phyloP scores from a whole-genome alignment of 106 monocot species.

The Allium cepa region DNA sequence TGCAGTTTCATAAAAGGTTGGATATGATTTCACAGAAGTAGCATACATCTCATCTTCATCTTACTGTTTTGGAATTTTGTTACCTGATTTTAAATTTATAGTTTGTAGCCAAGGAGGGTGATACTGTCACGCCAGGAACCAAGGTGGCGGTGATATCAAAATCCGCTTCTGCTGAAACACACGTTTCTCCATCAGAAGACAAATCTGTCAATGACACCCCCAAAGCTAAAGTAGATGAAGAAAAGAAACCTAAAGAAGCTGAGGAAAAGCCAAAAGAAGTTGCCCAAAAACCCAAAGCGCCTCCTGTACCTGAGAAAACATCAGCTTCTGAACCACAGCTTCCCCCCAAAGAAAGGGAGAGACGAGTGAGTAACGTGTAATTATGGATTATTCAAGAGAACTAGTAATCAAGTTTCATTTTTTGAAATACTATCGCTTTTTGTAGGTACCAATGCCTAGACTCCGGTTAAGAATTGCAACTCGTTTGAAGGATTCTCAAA shows the following conservation, averaged over 20 bases:
- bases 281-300: slow-evolving; percentile 39
- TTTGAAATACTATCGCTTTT: neutral
- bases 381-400: neutral
- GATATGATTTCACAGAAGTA: neutral
- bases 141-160: slow-evolving; percentile 91
- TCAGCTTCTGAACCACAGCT: slow-evolving; percentile 87
- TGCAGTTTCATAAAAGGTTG: no score
- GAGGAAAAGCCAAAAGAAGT: slow-evolving; percentile 31
- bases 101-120: slow-evolving; percentile 85
- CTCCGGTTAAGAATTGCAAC: slow-evolving; percentile 80
- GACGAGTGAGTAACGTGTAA: slow-evolving; percentile 41
- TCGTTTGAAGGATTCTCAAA: slow-evolving; percentile 97
- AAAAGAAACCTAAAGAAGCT: slow-evolving; percentile 13
- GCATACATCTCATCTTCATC: neutral
- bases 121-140: slow-evolving; percentile 94
- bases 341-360: slow-evolving; percentile 94
- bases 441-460: slow-evolving; percentile 92
- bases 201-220: slow-evolving; percentile 25
- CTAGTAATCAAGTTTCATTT: neutral
- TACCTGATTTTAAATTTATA: slow-evolving; percentile 17
- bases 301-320: slow-evolving; percentile 38
- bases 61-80: neutral
- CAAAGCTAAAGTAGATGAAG: slow-evolving; percentile 13
- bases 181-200: slow-evolving; percentile 89
- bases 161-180: slow-evolving; percentile 52